Percentiles rank a stretch among this genome's conserved stretches.
Evolutionary conservation across 306 rosid species (phyloP).

Genomic region (Prosopis cineraria): DNA sequence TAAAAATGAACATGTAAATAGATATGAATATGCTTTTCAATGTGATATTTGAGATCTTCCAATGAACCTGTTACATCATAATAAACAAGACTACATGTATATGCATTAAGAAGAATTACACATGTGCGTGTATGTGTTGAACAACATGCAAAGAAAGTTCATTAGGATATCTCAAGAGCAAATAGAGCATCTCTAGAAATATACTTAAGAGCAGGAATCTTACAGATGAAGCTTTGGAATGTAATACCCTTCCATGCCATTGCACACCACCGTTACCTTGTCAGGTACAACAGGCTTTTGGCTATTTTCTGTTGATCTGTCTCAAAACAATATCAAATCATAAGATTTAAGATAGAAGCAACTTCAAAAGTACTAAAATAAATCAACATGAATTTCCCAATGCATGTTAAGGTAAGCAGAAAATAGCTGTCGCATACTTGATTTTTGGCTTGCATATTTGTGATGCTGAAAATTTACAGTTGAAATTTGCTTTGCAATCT

Average conservation of each 20-base stretch:
- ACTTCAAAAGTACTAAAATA: constrained; percentile 6
- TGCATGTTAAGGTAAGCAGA: constrained; percentile 27
- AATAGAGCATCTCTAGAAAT: constrained; percentile 26
- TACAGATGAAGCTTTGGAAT: constrained; percentile 85
- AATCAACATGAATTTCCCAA: constrained; percentile 14
- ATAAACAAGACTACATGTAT: not conserved
- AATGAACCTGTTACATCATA: constrained; percentile 1
- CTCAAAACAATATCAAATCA: constrained; percentile 30
- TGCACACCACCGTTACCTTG: constrained; percentile 78
- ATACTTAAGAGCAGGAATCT: constrained; percentile 43
- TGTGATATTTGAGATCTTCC: constrained; percentile 4
- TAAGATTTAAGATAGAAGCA: constrained; percentile 14
- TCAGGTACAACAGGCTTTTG: constrained; percentile 54
- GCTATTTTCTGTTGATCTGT: constrained; percentile 55
- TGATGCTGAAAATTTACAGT: constrained; percentile 43
- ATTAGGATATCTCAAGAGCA: not conserved
- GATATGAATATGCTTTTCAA: constrained; percentile 3
- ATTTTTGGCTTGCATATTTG: constrained; percentile 45
- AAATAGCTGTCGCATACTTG: constrained; percentile 49
- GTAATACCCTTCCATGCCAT: constrained; percentile 90
- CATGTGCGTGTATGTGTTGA: not conserved
- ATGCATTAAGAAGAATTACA: not conserved
- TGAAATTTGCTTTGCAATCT: constrained; percentile 65
- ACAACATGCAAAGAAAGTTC: not conserved
- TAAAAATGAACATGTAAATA: constrained; percentile 24